phyloP scores from a whole-genome alignment of 208 protist species.

The Tetramitus jugosus region DNA sequence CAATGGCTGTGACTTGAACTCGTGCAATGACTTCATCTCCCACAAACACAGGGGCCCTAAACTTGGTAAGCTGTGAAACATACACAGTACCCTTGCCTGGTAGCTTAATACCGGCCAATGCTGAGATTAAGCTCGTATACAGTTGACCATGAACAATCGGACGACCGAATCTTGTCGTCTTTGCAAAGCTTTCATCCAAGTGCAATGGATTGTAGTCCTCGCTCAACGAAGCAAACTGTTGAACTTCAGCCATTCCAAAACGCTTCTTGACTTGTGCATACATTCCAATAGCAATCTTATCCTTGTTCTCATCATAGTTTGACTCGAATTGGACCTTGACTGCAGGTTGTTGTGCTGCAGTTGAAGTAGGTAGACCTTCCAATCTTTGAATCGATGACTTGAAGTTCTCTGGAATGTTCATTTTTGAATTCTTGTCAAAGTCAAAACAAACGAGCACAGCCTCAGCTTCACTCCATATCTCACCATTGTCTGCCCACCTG shows the following conservation, averaged over 20 bases:
- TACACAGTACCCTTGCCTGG: not conserved
- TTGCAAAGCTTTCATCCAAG: conserved; percentile 10
- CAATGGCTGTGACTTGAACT: not conserved
- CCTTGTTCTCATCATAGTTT: not conserved
- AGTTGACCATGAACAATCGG: conserved; percentile 19
- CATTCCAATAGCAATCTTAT: not conserved
- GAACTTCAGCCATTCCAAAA: not conserved
- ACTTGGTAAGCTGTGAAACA: not conserved
- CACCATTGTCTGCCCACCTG: too few relatives aligned
- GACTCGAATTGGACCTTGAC: not conserved
- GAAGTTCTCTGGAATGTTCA: not conserved
- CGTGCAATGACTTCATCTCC: conserved; percentile 3
- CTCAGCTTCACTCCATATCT: conserved; percentile 13
- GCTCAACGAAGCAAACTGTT: not conserved
- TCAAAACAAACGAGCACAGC: conserved; percentile 6
- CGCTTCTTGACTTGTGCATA: not conserved
- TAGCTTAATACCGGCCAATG: not conserved
- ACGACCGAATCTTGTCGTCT: not conserved
- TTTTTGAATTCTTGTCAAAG: conserved; percentile 12
- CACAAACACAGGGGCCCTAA: not conserved
- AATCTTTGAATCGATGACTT: not conserved
- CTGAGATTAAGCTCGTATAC: not conserved
- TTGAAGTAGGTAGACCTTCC: not conserved
- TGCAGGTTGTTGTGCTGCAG: not conserved
- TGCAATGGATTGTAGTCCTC: conserved; percentile 19